Evolutionary conservation across 1,284 basidiomycete genomes (phyloP), one percentile per base, ranked within the genome.

Genomic region (Puccinia novopanici): DNA sequence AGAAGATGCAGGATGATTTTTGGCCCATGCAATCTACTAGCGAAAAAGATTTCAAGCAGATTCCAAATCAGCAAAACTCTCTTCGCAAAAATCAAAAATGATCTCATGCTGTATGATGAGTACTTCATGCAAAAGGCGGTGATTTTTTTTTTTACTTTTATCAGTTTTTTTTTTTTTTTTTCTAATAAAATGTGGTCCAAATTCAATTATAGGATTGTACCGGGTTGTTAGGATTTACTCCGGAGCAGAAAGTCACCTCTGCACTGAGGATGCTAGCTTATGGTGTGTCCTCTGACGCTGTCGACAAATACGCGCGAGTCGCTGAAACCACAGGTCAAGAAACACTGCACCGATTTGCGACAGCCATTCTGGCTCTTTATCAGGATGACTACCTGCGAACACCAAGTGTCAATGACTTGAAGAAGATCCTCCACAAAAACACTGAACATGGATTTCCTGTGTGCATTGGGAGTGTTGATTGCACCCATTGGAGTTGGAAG

Each of bases 401-500:
- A 57, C 72, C 72, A 34, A 74, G 13, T 27, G 72, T 27, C 10
- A 52, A 74, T 4, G 50, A 55, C 57, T 27, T 55, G 50, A 30
- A 57, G 15, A 63, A 59, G 24, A 67, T 61, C 13, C 34, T 61
- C 5, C 30, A 17, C 24, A 30, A 61, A 9, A 61, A 61, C 24
- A 3, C 59, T 27, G 13, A 61, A n/a, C n/a, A 40, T 5, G 75
- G 75, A 10, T 68, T 76, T 50, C 61, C 75, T 17, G 75, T 59
- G 48, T 22, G 34, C 19, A 27, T 76, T 48, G 59, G 75, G 3
- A 50, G 42, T n/a, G 9, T 76, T n/a, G 63, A 76, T 67, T 65
- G 75, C 30, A 76, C 50, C 24, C 75, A 65, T 37, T 76, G 61
- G 42, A 42, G 57, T 19, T 76, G 63, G 75, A 76, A 76, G 61